phyloP scores from a whole-genome alignment of 169 alveolate genomes.

The Ichthyophthirius multifiliis region DNA sequence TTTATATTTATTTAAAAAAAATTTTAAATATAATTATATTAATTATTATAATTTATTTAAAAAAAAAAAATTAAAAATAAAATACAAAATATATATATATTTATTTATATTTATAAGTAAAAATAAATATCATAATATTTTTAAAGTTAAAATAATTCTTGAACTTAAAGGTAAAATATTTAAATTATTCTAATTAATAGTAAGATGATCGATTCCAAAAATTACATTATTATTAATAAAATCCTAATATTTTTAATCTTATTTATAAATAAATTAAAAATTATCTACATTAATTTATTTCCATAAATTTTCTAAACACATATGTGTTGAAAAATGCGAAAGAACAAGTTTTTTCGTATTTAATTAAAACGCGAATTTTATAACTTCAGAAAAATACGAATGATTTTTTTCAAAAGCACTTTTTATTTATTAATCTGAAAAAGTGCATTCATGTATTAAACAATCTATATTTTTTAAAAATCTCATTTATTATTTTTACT shows the following conservation, averaged over 20 bases:
- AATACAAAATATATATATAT: no score
- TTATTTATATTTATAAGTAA: no score
- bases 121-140: no score
- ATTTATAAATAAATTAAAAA: background rate
- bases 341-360: background rate
- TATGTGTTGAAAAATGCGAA: background rate
- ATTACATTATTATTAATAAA: background rate
- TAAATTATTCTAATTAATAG: background rate
- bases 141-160: background rate
- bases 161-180: background rate
- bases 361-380: background rate
- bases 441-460: background rate
- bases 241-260: background rate
- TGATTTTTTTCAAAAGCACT: background rate
- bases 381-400: background rate
- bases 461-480: background rate
- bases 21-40: no score
- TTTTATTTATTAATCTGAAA: background rate
- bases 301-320: background rate
- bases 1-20: no score
- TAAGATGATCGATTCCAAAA: background rate
- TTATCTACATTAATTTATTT: background rate
- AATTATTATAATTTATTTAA: no score
- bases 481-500: background rate
- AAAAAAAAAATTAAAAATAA: no score